Percentiles rank a stretch among this genome's conserved stretches.
These are phyloP conservation scores for Leucaena leucocephala DNA, from an alignment of 306 rosid species.

Conservation along the genomic window DNA sequence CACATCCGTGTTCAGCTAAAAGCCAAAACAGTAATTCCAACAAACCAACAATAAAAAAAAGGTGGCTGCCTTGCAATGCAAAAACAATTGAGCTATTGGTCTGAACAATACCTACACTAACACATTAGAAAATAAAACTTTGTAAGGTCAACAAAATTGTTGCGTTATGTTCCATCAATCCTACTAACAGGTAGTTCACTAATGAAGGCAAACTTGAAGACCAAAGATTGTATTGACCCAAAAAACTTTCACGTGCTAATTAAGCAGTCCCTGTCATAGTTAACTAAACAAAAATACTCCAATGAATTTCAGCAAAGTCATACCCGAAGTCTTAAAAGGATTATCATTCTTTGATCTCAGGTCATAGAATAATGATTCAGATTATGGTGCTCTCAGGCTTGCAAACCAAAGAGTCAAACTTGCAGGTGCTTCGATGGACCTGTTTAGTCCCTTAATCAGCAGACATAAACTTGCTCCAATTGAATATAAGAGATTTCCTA, in stretches of 20 bases:
- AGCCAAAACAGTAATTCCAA: too few relatives aligned
- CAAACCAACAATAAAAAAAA: too few relatives aligned
- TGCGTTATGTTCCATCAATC: not conserved
- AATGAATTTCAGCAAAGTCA: slow-evolving; percentile 21
- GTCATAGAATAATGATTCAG: slow-evolving; percentile 29
- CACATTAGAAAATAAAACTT: not conserved
- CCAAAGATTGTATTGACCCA: too few relatives aligned
- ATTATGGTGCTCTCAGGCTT: slow-evolving; percentile 28
- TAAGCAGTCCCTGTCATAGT: slow-evolving; percentile 2
- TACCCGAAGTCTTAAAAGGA: slow-evolving; percentile 32
- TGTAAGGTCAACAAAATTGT: not conserved
- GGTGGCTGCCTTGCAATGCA: not conserved
- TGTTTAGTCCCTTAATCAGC: slow-evolving; percentile 29
- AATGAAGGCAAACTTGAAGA: too few relatives aligned
- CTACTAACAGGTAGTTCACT: not conserved
- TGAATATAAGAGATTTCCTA: slow-evolving; percentile 23
- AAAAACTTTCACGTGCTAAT: slow-evolving; percentile 1
- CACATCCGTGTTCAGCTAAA: too few relatives aligned
- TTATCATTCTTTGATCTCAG: slow-evolving; percentile 32
- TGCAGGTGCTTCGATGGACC: slow-evolving; percentile 20
- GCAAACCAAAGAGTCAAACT: slow-evolving; percentile 36
- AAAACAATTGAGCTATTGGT: not conserved
- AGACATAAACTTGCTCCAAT: slow-evolving; percentile 22
- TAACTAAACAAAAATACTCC: slow-evolving; percentile 27
- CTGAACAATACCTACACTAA: not conserved